Base-by-base conservation (phyloP, 306 rosid genomes). In the Prunus campanulata region DNA sequence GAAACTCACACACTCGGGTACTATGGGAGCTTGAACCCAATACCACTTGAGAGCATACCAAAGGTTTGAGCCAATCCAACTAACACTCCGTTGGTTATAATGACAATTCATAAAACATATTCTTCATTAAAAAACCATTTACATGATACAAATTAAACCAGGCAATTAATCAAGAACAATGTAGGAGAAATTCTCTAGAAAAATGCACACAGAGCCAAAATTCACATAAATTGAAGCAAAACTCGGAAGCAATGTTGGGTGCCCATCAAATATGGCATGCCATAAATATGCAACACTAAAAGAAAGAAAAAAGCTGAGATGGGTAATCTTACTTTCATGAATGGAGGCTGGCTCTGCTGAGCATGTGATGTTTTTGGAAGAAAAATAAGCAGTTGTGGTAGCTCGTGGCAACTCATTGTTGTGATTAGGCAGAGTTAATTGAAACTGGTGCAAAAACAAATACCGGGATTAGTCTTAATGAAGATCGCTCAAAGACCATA, bases 341-440 rank as follows among this genome's bases (percentile, higher is more conserved):
- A 22, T 61, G 63, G 88, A 74, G 72, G 82, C 6, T 71, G 88
- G 69, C 52, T 88, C 93, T 73, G 76, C 42, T 77, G 88, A 77
- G 80, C 85, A 80, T 48, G 50, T 66, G 81, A 79, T 76, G 66
- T 46, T 54, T 83, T 72, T 86, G 78, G 81, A 68, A 8, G 87
- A 78, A 54, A 86, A 64, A 56, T 80, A 75, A 6, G 94, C 75
- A n/a, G 82, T 3, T 32, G 74, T 0, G 59, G 74, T 0, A 24
- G 74, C 78, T 70, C 93, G 84, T 25, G 82, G 82, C 20, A 74
- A 71, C 32, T 86, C 87, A 78, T 76, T 87, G 72, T 80, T 71
- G 72, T 80, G 77, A 83, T 59, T 88, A 74, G 82, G 79, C 79
- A 82, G 56, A 55, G 82, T 90, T 78, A 85, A 79, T 96, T 91